Conservation (phyloP, 257 asterid genomes). For the Penstemon davidsonii region DNA sequence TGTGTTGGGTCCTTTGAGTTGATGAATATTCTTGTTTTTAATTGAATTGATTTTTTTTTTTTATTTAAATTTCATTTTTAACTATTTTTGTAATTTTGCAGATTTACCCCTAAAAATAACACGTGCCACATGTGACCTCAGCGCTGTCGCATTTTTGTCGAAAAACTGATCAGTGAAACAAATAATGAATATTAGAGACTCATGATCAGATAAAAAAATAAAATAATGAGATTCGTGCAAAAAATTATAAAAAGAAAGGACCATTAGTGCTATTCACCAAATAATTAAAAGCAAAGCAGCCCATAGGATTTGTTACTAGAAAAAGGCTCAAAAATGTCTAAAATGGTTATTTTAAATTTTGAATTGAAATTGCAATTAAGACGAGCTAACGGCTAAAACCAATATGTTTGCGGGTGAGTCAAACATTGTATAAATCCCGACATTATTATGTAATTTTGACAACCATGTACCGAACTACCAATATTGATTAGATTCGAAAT, state of each 20-base stretch:
- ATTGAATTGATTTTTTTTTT: too few relatives aligned
- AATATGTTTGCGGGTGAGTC: not conserved
- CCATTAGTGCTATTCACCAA: not conserved
- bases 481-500: not conserved
- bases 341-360: slow-evolving; percentile 24
- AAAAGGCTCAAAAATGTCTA: slow-evolving; percentile 4
- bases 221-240: not conserved
- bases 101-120: too few relatives aligned
- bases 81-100: too few relatives aligned
- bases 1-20: too few relatives aligned
- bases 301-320: slow-evolving; percentile 3
- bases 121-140: too few relatives aligned
- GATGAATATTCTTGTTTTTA: too few relatives aligned
- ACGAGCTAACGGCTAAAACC: not conserved
- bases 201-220: not conserved
- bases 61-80: too few relatives aligned
- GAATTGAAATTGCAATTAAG: not conserved
- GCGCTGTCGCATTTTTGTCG: too few relatives aligned
- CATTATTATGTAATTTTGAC: not conserved
- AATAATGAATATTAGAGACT: too few relatives aligned
- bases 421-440: not conserved
- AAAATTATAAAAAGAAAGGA: too few relatives aligned
- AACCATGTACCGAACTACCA: too few relatives aligned
- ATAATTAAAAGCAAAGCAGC: slow-evolving; percentile 7
- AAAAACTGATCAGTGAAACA: too few relatives aligned